Percentiles rank a stretch among this genome's conserved stretches.
phyloP scores from a whole-genome alignment of 2,329 filamentous ascomycete species.

The Albifimbria verrucaria region DNA sequence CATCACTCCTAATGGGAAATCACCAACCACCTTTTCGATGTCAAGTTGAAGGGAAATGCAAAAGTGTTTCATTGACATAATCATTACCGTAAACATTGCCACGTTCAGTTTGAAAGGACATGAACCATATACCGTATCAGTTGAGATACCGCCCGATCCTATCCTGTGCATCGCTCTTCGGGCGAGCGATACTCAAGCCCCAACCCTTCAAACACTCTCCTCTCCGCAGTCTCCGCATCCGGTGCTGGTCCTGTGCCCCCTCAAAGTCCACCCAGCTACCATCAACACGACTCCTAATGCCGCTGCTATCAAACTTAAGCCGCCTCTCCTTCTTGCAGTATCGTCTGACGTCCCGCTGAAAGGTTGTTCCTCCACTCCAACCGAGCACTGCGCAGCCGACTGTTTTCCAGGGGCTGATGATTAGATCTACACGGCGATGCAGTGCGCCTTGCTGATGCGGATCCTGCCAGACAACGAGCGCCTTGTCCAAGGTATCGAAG shows the following conservation, averaged over 20 bases:
- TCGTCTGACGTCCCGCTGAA: constrained; percentile 77
- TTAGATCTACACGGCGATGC: constrained; percentile 88
- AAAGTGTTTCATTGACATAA: too few species aligned
- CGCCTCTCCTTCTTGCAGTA: constrained; percentile 71
- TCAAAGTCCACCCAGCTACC: constrained; percentile 68
- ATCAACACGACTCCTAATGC: constrained; percentile 64
- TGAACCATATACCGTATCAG: too few species aligned
- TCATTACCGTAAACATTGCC: too few species aligned
- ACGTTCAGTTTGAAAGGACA: too few species aligned
- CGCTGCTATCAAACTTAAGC: constrained; percentile 90
- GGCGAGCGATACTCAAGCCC: constrained; percentile 66
- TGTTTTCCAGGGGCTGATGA: constrained; percentile 84
- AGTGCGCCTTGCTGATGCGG: constrained; percentile 25
- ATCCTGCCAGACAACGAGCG: constrained; percentile 83
- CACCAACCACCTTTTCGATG: background rate
- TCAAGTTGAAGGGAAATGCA: too few species aligned
- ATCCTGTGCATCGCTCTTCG: constrained; percentile 65
- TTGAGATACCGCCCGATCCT: too few species aligned
- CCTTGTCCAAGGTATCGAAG: constrained; percentile 89
- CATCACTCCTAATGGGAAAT: background rate
- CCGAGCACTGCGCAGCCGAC: constrained; percentile 84
- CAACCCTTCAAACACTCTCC: constrained; percentile 73
- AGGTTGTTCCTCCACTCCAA: constrained; percentile 87
- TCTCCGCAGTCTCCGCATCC: constrained; percentile 72
- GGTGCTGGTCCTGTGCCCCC: constrained; percentile 43